These are phyloP conservation scores for Tothia fuscella DNA, from an alignment of 2,329 filamentous ascomycete genomes.

Conservation along the genomic window DNA sequence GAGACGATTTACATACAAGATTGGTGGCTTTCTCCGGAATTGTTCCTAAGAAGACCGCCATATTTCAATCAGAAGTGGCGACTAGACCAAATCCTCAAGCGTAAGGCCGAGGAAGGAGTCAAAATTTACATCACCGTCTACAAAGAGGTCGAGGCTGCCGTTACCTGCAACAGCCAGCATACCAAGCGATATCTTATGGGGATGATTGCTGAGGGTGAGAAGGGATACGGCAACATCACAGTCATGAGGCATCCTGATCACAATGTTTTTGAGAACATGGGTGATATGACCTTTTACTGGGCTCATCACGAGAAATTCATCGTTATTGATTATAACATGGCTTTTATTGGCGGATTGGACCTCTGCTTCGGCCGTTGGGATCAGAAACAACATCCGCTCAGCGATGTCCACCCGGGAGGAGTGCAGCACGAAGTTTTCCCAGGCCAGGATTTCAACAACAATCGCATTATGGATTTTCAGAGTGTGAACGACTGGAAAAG, in stretches of 20 bases:
- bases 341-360: slow-evolving; percentile 90
- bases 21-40: slow-evolving; percentile 90
- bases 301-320: slow-evolving; percentile 98
- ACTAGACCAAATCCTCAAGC: slow-evolving; percentile 75
- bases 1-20: slow-evolving; percentile 94
- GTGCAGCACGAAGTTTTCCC: slow-evolving; percentile 79
- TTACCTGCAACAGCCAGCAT: slow-evolving; percentile 87
- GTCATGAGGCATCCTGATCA: slow-evolving; percentile 90
- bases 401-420: slow-evolving; percentile 78
- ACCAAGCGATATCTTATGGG: slow-evolving; percentile 72
- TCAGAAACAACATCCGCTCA: slow-evolving; percentile 66
- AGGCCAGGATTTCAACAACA: slow-evolving; percentile 97
- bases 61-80: slow-evolving; percentile 75
- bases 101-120: slow-evolving; percentile 80
- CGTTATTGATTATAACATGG: slow-evolving; percentile 80
- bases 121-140: slow-evolving; percentile 93
- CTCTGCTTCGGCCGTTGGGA: slow-evolving; percentile 96
- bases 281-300: slow-evolving; percentile 96
- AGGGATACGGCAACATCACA: slow-evolving; percentile 77
- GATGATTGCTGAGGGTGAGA: slow-evolving; percentile 69
- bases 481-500: slow-evolving; percentile 84
- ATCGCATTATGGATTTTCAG: slow-evolving; percentile 90
- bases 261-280: slow-evolving; percentile 84
- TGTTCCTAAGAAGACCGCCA: slow-evolving; percentile 77
- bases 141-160: slow-evolving; percentile 50